These are phyloP conservation scores for Tylopilus vinaceipallidus DNA, from an alignment of 768 basidiomycete species.

Conservation along the genomic window DNA sequence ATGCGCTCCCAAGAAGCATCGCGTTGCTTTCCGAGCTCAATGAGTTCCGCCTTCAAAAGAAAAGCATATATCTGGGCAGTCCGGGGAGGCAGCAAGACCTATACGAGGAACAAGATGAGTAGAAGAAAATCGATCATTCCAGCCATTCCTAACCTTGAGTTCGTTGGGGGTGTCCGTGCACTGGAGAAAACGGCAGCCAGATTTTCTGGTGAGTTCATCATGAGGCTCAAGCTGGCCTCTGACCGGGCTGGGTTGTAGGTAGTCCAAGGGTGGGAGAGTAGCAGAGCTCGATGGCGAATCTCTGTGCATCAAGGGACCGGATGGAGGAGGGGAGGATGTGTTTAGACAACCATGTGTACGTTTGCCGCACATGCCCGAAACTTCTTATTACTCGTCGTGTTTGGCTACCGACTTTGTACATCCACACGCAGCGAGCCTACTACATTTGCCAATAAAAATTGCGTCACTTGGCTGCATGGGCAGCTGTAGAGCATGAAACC, in stretches of 20 bases:
- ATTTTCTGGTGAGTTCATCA: conserved; percentile 45
- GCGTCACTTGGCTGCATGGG: too few species aligned
- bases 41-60: conserved; percentile 58
- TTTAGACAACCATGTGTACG: conserved; percentile 1
- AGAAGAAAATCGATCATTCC: not conserved
- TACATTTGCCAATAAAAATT: too few species aligned
- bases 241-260: conserved; percentile 62
- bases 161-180: conserved; percentile 76
- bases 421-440: too few species aligned
- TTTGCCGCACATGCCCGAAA: conserved; percentile 18
- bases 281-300: conserved; percentile 24
- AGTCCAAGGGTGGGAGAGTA: conserved; percentile 42
- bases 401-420: conserved; percentile 30
- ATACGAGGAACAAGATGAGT: conserved; percentile 9
- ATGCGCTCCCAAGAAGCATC: conserved; percentile 65
- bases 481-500: too few species aligned
- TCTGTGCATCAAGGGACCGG: conserved; percentile 20
- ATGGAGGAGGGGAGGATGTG: conserved; percentile 5
- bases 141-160: conserved; percentile 51
- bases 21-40: conserved; percentile 58
- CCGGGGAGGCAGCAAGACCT: conserved; percentile 69
- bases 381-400: conserved; percentile 15
- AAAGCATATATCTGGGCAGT: conserved; percentile 66
- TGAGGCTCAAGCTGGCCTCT: conserved; percentile 74
- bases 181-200: conserved; percentile 72